Evolutionary conservation across 1,139 yeast genomes (phyloP), one percentile per base, ranked within the genome.

Genomic region (Martiniozyma asiatica): DNA sequence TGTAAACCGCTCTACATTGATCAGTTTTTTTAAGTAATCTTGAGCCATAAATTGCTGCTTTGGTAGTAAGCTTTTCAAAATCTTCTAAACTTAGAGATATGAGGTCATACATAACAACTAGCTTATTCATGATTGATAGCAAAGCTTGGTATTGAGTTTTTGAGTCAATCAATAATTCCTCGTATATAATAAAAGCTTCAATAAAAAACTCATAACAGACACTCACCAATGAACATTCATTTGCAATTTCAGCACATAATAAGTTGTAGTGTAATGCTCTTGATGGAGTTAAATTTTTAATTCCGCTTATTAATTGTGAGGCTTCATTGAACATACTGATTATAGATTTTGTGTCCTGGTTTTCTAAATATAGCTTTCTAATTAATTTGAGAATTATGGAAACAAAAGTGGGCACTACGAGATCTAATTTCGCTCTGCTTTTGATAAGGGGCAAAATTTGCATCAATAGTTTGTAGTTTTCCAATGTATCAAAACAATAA

Each of bases 21-120:
- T 87, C 97, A 20, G 89, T 89, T 51, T 87, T 89, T 51, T 82
- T 84, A 48, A 89, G 65, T 34, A 89, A 63, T 50, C 82, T 82
- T 8, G 94, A 81, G 2, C 94, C 94, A 48, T 85, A 82, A 29
- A 87, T 58, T 1, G 96, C 84, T 34, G 89, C 67, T 49, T 87
- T 79, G 14, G 93, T 80, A 28, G 85, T 84, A 42, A 89, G 61
- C 7, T 73, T 68, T 44, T 84, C 92, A 52, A 81, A 87, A 45
- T 72, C 78, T 25, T 76, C 85, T 42, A 58, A 54, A 32, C 48
- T 54, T 15, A 35, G 31, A 18, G 35, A 39, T 17, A 50, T 53
- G 50, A 80, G 64, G 50, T 69, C 67, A 35, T 81, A 63, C 34
- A 76, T 62, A 25, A 61, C 61, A 40, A 72, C 72, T 34, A 82